Conservation (phyloP, 371 early-diverging fungal genomes). For the Mortierella sp. region DNA sequence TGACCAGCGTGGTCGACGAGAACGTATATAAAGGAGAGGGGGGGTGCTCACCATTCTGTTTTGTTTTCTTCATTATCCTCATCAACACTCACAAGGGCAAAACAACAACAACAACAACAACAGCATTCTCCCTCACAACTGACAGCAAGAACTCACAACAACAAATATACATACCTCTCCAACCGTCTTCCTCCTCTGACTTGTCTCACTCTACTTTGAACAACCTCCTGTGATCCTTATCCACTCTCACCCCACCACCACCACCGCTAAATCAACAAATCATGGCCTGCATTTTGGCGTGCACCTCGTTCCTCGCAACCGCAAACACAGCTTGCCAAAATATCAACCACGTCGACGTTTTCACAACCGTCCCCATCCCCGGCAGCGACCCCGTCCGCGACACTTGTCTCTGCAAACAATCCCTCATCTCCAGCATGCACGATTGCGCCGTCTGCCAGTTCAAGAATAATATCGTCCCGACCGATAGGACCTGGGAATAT, state of each 20-base stretch:
- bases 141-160: background rate
- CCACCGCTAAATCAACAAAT: background rate
- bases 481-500: background rate
- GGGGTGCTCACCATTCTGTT: background rate
- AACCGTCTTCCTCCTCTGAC: background rate
- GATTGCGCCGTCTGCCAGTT: conserved; percentile 43
- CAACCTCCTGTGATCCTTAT: background rate
- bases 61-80: background rate
- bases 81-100: background rate
- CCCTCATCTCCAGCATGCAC: conserved; percentile 35
- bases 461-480: conserved; percentile 22
- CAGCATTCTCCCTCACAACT: background rate
- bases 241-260: background rate
- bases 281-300: background rate
- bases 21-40: background rate
- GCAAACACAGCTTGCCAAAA: conserved; percentile 39
- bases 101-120: background rate
- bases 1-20: background rate
- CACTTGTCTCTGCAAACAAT: conserved; percentile 49
- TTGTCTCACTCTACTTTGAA: background rate
- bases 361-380: conserved; percentile 39
- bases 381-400: conserved; percentile 46
- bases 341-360: conserved; percentile 41
- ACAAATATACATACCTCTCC: background rate
- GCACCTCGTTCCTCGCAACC: background rate